These are phyloP conservation scores for Pythium dissotocum DNA, from an alignment of 352 stramenopile species.

Conservation along the genomic window DNA sequence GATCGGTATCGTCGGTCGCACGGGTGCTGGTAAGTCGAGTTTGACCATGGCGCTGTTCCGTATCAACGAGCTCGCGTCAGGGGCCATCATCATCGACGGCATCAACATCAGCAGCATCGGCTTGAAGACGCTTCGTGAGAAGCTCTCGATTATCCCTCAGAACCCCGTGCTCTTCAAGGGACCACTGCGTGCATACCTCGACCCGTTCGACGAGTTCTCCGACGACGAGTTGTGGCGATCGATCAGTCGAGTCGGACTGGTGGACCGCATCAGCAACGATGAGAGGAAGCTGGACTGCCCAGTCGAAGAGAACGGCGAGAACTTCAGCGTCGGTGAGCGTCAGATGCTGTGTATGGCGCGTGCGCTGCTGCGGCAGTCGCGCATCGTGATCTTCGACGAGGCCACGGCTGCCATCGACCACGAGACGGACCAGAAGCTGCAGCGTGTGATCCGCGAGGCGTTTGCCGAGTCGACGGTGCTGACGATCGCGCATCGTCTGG, in stretches of 20 bases:
- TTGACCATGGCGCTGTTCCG: slow-evolving; percentile 91
- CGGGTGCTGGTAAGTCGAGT: slow-evolving; percentile 82
- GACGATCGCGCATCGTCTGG: slow-evolving; percentile 92
- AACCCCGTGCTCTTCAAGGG: slow-evolving; percentile 90
- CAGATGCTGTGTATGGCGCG: slow-evolving; percentile 92
- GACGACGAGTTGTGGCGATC: slow-evolving; percentile 59
- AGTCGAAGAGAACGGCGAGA: slow-evolving; percentile 53
- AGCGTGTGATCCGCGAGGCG: slow-evolving; percentile 75
- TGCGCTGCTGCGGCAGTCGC: not conserved
- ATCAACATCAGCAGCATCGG: slow-evolving; percentile 32
- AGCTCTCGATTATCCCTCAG: slow-evolving; percentile 52
- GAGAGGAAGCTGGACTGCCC: slow-evolving; percentile 8
- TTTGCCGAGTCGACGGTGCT: slow-evolving; percentile 89
- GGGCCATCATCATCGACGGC: slow-evolving; percentile 36
- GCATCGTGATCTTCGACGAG: slow-evolving; percentile 93
- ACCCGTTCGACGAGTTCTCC: slow-evolving; percentile 76
- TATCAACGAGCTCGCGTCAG: slow-evolving; percentile 87
- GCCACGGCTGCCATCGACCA: slow-evolving; percentile 77
- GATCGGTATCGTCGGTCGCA: slow-evolving; percentile 63
- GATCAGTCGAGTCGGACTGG: too few species aligned
- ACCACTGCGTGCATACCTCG: slow-evolving; percentile 79
- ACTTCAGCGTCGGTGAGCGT: slow-evolving; percentile 59
- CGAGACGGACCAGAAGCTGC: slow-evolving; percentile 59
- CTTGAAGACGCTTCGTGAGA: slow-evolving; percentile 19
- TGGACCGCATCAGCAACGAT: too few species aligned